These are phyloP conservation scores for Paecilomyces fulvus DNA, from an alignment of 2,329 filamentous ascomycete species.

Conservation along the genomic window DNA sequence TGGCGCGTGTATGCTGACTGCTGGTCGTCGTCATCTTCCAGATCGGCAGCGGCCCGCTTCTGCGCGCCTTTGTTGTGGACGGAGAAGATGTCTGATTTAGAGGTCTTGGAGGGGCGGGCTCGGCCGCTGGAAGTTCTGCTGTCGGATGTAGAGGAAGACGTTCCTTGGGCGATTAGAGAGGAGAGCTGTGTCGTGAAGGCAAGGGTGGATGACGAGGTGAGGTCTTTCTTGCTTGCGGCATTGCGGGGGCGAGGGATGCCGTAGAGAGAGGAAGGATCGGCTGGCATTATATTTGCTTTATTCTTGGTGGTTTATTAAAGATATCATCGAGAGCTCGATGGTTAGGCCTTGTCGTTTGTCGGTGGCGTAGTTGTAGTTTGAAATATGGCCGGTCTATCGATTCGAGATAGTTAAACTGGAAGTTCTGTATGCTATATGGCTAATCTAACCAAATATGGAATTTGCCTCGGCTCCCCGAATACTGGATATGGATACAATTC, in stretches of 20 bases:
- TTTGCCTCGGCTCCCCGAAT: too few species aligned
- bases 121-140: slow-evolving; percentile 33
- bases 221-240: slow-evolving; percentile 49
- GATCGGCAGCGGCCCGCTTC: slow-evolving; percentile 54
- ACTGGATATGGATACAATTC: too few species aligned
- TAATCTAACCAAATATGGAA: too few species aligned
- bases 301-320: too few species aligned
- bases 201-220: slow-evolving; percentile 62
- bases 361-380: background rate
- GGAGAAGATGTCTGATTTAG: slow-evolving; percentile 63
- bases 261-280: slow-evolving; percentile 52
- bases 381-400: background rate
- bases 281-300: slow-evolving; percentile 32
- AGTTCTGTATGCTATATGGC: background rate
- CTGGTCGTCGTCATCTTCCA: slow-evolving; percentile 41
- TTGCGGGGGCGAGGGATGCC: slow-evolving; percentile 64
- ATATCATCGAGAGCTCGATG: background rate
- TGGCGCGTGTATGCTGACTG: slow-evolving; percentile 42
- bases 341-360: background rate
- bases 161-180: slow-evolving; percentile 59
- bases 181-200: slow-evolving; percentile 85
- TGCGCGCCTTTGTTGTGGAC: slow-evolving; percentile 54
- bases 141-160: slow-evolving; percentile 33
- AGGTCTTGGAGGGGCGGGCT: slow-evolving; percentile 32
- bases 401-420: background rate